Evolutionary conservation across 331 rosid species (phyloP).

Genomic region (Malus hybrid): DNA sequence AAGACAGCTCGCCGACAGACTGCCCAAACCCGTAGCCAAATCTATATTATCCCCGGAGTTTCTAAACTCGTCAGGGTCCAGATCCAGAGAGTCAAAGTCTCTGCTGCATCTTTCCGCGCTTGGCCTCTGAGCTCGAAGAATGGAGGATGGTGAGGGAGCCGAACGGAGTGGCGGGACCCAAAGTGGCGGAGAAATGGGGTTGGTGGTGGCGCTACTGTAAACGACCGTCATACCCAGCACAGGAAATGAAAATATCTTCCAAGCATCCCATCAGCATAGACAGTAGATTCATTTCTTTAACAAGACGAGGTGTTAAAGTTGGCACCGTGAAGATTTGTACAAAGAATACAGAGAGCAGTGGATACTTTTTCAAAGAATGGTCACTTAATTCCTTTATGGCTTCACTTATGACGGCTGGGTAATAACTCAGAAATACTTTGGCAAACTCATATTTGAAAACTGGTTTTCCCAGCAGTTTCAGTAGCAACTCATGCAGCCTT

Average conservation of each 20-base stretch:
- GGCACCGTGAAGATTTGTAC: conserved; percentile 98
- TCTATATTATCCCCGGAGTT: conserved; percentile 25
- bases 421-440: conserved; percentile 76
- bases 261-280: conserved; percentile 68
- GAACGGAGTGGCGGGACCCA: conserved; percentile 2
- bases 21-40: conserved; percentile 31
- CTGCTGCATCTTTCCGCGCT: conserved; percentile 41
- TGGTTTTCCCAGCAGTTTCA: conserved; percentile 88
- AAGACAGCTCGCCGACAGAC: conserved; percentile 45
- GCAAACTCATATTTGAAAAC: conserved; percentile 80
- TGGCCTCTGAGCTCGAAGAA: conserved; percentile 17
- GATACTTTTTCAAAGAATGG: conserved; percentile 36
- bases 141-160: neutral
- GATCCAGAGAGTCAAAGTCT: conserved; percentile 22
- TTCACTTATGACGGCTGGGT: conserved; percentile 65
- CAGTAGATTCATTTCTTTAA: conserved; percentile 83
- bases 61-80: conserved; percentile 12
- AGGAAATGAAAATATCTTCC: conserved; percentile 66
- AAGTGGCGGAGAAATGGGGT: conserved; percentile 17
- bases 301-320: conserved; percentile 80
- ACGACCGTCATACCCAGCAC: conserved; percentile 61
- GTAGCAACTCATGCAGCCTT: conserved; percentile 79
- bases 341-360: conserved; percentile 63
- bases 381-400: conserved; percentile 47
- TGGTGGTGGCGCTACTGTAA: conserved; percentile 43